Conservation (phyloP, 441 rosid genomes). For the Isatis lusitanica region DNA sequence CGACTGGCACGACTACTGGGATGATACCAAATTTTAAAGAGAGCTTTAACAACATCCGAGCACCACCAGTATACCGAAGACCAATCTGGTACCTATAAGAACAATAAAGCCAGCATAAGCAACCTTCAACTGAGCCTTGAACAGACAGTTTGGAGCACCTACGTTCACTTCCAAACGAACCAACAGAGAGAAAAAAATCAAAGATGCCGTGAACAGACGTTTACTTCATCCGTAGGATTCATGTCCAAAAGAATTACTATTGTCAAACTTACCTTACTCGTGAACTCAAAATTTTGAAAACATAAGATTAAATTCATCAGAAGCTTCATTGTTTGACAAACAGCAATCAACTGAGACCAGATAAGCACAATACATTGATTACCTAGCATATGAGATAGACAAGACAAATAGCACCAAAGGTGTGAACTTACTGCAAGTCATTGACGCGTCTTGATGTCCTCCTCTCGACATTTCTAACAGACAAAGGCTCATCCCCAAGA, state of each 20-base stretch:
- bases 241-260: neutral
- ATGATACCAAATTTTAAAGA: slow-evolving; percentile 77
- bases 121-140: slow-evolving; percentile 1
- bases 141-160: neutral
- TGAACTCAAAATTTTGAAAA: neutral
- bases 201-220: neutral
- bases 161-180: neutral
- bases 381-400: neutral
- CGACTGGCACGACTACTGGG: slow-evolving; percentile 86
- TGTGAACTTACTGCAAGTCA: slow-evolving; percentile 83
- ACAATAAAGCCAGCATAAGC: slow-evolving; percentile 12
- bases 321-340: neutral
- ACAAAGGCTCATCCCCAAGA: slow-evolving; percentile 89
- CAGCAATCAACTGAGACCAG: neutral
- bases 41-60: slow-evolving; percentile 84
- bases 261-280: neutral
- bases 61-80: slow-evolving; percentile 92
- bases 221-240: neutral
- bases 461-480: slow-evolving; percentile 93
- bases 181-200: neutral
- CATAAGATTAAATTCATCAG: neutral
- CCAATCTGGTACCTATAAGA: slow-evolving; percentile 88
- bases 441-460: slow-evolving; percentile 88
- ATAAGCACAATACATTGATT: neutral
- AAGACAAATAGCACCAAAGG: slow-evolving; percentile 1